A percentile compares a stretch with the other conserved stretches of the same genome.
Evolutionary conservation across 2,329 filamentous ascomycete genomes (phyloP).

Genomic region (Aspergillus intermedius): DNA sequence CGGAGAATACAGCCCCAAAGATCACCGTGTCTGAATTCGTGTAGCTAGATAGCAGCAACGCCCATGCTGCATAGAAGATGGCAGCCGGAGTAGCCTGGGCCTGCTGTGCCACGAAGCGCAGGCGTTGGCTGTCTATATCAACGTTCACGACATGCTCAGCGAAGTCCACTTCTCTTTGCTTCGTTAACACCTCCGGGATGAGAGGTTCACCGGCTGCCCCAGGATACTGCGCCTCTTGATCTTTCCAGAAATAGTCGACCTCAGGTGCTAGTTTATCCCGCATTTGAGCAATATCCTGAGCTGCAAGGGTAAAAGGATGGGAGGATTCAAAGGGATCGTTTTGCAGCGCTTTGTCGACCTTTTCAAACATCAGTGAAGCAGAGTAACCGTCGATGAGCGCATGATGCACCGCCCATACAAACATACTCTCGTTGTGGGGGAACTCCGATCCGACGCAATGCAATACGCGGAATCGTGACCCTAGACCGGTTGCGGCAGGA

Average conservation of each 20-base stretch:
- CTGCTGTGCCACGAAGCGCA: neutral
- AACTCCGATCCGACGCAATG: neutral
- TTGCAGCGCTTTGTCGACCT: slow-evolving; percentile 12
- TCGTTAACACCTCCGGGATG: neutral
- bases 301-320: slow-evolving; percentile 2
- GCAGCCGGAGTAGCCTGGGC: slow-evolving; percentile 2
- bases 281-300: neutral
- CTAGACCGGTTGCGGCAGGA: neutral
- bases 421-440: neutral
- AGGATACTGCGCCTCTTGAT: slow-evolving; percentile 2
- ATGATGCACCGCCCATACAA: slow-evolving; percentile 31
- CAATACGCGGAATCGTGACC: neutral
- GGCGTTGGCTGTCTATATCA: neutral
- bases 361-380: slow-evolving; percentile 11
- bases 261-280: neutral
- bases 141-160: neutral
- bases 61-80: slow-evolving; percentile 33
- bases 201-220: neutral
- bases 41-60: slow-evolving; percentile 24
- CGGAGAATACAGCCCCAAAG: slow-evolving; percentile 32
- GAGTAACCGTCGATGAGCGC: slow-evolving; percentile 29
- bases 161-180: slow-evolving; percentile 2
- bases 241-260: neutral
- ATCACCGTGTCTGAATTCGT: slow-evolving; percentile 24
- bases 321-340: slow-evolving; percentile 3